These are phyloP conservation scores for Apophysomyces elegans DNA, from an alignment of 371 early-diverging fungal species.

Conservation along the genomic window DNA sequence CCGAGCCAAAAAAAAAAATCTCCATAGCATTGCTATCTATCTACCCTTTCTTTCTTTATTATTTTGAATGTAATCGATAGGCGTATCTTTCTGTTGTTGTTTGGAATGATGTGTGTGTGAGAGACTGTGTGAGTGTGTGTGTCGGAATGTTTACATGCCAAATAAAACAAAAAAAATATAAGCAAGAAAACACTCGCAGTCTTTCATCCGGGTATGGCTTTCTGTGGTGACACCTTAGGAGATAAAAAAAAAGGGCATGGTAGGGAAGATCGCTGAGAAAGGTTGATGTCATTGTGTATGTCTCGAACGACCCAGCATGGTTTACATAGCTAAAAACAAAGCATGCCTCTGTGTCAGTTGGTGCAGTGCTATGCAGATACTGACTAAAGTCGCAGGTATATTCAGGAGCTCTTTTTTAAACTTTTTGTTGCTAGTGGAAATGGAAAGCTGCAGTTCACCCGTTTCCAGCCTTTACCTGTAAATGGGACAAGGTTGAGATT, in stretches of 20 bases:
- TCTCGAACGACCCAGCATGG: neutral
- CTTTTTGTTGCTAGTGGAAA: too few relatives aligned
- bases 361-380: too few relatives aligned
- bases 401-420: too few relatives aligned
- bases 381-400: too few relatives aligned
- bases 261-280: neutral
- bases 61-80: neutral
- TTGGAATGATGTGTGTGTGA: too few relatives aligned
- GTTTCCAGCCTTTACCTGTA: neutral
- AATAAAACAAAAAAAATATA: neutral
- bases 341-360: too few relatives aligned
- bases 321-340: too few relatives aligned
- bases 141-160: slow-evolving; percentile 9
- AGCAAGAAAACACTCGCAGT: neutral
- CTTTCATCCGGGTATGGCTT: neutral
- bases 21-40: neutral
- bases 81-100: too few relatives aligned
- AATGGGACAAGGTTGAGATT: neutral
- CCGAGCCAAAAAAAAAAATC: neutral
- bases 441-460: too few relatives aligned
- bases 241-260: too few relatives aligned
- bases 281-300: neutral
- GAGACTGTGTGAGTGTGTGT: neutral
- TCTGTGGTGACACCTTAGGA: neutral
- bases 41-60: neutral